phyloP scores from a whole-genome alignment of 2,329 filamentous ascomycete genomes.

The Epichloe coenophiala region DNA sequence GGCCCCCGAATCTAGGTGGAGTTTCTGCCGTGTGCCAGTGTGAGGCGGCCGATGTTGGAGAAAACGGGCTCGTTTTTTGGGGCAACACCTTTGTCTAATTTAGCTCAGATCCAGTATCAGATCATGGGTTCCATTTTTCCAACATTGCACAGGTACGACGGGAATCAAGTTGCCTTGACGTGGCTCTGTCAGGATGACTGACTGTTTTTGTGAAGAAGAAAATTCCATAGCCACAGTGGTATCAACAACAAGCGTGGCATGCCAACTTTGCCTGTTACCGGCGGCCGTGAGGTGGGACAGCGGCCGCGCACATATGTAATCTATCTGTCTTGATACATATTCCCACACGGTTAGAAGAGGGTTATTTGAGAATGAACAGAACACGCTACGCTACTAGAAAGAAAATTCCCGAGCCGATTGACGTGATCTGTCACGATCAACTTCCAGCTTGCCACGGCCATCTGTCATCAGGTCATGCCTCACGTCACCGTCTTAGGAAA shows the following conservation, averaged over 20 bases:
- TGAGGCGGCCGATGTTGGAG: slow-evolving; percentile 2
- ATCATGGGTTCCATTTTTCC: background rate
- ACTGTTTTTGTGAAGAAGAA: background rate
- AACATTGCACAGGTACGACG: background rate
- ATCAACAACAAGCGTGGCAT: background rate
- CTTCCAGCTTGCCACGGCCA: background rate
- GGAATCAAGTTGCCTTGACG: background rate
- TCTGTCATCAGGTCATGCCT: background rate
- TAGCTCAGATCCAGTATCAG: background rate
- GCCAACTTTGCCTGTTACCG: background rate
- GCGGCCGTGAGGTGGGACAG: background rate
- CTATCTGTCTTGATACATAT: background rate
- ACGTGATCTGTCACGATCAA: background rate
- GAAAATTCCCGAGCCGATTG: no score
- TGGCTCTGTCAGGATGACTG: background rate
- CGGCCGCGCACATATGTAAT: background rate
- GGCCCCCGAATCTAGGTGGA: slow-evolving; percentile 9
- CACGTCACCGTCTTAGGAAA: background rate
- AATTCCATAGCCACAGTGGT: no score
- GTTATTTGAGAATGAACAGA: background rate
- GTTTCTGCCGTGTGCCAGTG: slow-evolving; percentile 6
- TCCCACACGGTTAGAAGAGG: background rate
- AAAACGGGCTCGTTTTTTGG: slow-evolving; percentile 1
- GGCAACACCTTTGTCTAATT: background rate
- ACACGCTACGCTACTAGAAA: no score